phyloP scores from a whole-genome alignment of 2,329 filamentous ascomycete species.

The Helminthosporium solani region DNA sequence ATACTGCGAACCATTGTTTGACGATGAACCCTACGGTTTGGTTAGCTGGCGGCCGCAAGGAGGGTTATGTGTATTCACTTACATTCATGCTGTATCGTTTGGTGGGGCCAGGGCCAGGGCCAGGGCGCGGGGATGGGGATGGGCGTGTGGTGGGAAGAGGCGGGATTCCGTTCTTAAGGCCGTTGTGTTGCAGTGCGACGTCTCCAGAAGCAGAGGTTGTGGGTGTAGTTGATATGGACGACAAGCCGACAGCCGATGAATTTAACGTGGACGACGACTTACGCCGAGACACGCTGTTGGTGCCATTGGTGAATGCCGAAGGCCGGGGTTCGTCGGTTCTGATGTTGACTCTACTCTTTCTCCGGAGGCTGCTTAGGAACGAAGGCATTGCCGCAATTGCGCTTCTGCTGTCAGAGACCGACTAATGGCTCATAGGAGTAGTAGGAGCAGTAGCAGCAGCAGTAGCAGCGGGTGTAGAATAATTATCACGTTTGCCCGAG shows the following conservation, averaged over 20 bases:
- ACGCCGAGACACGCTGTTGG: constrained; percentile 49
- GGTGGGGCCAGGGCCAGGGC: constrained; percentile 34
- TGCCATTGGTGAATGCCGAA: constrained; percentile 15
- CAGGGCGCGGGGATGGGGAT: no score
- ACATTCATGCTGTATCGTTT: constrained; percentile 60
- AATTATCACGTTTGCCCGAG: constrained; percentile 4
- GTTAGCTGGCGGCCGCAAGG: not conserved
- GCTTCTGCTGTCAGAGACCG: not conserved
- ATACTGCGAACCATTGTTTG: constrained; percentile 49
- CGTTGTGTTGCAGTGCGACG: constrained; percentile 60
- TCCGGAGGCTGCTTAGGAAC: constrained; percentile 75
- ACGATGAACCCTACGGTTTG: constrained; percentile 51
- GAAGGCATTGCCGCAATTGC: constrained; percentile 47
- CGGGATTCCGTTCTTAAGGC: constrained; percentile 50
- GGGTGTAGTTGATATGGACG: constrained; percentile 65
- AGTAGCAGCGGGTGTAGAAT: constrained; percentile 1
- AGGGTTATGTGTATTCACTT: constrained; percentile 22
- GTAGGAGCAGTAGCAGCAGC: not conserved
- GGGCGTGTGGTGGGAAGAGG: constrained; percentile 52
- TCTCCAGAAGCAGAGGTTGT: constrained; percentile 73
- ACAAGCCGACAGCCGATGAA: constrained; percentile 60
- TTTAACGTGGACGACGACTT: constrained; percentile 63
- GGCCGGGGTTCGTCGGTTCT: constrained; percentile 38
- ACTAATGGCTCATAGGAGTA: constrained; percentile 6
- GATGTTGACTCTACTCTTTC: constrained; percentile 74